Percentiles rank a stretch among this genome's conserved stretches.
phyloP scores from a whole-genome alignment of 1,284 basidiomycete species.

The Pseudozyma flocculosa region DNA sequence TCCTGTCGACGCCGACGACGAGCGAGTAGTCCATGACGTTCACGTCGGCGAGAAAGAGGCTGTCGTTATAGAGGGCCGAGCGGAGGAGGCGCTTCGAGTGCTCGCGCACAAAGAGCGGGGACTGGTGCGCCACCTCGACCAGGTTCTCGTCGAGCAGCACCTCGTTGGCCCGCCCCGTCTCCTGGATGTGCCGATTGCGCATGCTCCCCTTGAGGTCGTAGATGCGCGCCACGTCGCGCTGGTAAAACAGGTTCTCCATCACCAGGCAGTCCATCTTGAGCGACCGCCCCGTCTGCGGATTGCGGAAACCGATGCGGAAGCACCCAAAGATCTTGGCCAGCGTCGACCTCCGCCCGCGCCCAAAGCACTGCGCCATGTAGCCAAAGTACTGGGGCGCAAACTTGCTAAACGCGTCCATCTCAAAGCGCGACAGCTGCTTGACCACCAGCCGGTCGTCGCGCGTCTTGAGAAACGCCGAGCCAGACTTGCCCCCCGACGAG shows the following conservation, averaged over 20 bases:
- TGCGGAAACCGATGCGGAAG: constrained; percentile 90
- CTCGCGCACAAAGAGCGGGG: constrained; percentile 90
- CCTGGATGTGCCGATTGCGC: constrained; percentile 68
- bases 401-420: constrained; percentile 91
- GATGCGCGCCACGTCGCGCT: constrained; percentile 75
- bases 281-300: constrained; percentile 73
- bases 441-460: constrained; percentile 96
- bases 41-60: constrained; percentile 81
- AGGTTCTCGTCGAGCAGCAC: constrained; percentile 91
- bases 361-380: constrained; percentile 72
- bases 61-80: constrained; percentile 86
- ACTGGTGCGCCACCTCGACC: constrained; percentile 64
- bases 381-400: constrained; percentile 98
- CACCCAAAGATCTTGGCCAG: constrained; percentile 97
- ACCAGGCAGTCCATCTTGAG: constrained; percentile 93
- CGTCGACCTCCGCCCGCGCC: constrained; percentile 77
- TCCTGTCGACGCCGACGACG: constrained; percentile 74
- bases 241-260: constrained; percentile 96
- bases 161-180: constrained; percentile 82
- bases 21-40: constrained; percentile 98
- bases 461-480: constrained; percentile 87
- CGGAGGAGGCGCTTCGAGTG: constrained; percentile 90
- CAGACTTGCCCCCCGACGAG: constrained; percentile 91
- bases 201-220: constrained; percentile 56
- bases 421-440: constrained; percentile 88